Evolutionary conservation across 2,329 filamentous ascomycete genomes (phyloP).

Genomic region (Trichoderma oligosporum): DNA sequence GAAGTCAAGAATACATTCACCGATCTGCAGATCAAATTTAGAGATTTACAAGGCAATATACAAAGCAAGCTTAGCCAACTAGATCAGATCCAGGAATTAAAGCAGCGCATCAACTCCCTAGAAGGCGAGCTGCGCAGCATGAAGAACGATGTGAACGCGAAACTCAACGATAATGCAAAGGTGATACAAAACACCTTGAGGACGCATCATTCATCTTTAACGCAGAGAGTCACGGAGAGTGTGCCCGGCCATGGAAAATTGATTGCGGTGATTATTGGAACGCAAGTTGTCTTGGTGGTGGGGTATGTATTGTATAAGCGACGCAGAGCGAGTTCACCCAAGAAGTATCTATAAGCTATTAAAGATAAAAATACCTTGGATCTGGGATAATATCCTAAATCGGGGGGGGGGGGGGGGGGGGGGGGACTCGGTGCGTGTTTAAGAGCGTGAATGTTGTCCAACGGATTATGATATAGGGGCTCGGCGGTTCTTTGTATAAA

Average conservation of each 20-base stretch:
- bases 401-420: no score
- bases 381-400: no score
- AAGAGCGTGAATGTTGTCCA: no score
- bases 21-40: slow-evolving; percentile 45
- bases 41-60: slow-evolving; percentile 47
- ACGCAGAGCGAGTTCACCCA: slow-evolving; percentile 70
- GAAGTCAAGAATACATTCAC: slow-evolving; percentile 49
- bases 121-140: slow-evolving; percentile 58
- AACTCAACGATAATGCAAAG: slow-evolving; percentile 49
- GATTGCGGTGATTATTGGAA: slow-evolving; percentile 68
- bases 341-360: slow-evolving; percentile 81
- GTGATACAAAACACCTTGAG: slow-evolving; percentile 50
- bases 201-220: slow-evolving; percentile 48
- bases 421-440: no score
- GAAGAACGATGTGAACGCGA: slow-evolving; percentile 51
- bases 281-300: slow-evolving; percentile 67
- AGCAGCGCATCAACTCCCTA: slow-evolving; percentile 48
- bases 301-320: slow-evolving; percentile 78
- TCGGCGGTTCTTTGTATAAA: slow-evolving; percentile 9
- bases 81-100: slow-evolving; percentile 43
- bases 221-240: slow-evolving; percentile 46
- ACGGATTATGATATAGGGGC: slow-evolving; percentile 1
- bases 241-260: slow-evolving; percentile 50
- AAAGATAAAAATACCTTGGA: no score
- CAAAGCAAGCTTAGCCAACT: slow-evolving; percentile 45